phyloP scores from a whole-genome alignment of 176 grass and related monocot genomes.

The Otatea glauca region DNA sequence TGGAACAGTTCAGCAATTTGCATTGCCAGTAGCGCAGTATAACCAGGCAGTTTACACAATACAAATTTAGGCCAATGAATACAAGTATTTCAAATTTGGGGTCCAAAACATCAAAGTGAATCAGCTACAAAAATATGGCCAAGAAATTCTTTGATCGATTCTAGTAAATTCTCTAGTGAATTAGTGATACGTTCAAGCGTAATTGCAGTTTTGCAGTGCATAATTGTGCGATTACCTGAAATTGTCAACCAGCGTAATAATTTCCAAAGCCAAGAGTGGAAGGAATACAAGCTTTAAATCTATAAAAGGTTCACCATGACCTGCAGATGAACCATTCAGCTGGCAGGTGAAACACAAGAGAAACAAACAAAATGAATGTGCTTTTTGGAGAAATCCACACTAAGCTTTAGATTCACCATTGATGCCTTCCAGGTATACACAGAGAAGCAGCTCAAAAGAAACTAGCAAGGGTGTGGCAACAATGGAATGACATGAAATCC shows the following conservation, averaged over 20 bases:
- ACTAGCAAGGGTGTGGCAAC: constrained; percentile 68
- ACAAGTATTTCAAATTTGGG: constrained; percentile 8
- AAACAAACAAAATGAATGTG: constrained; percentile 4
- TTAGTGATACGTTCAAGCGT: not conserved
- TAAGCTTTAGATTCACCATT: constrained; percentile 34
- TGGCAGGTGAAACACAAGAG: constrained; percentile 27
- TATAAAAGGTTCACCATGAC: constrained; percentile 45
- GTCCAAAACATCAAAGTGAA: not conserved
- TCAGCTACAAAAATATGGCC: not conserved
- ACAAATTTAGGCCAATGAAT: constrained; percentile 15
- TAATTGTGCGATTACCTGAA: constrained; percentile 53
- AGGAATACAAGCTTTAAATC: constrained; percentile 79
- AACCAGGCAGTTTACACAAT: not conserved
- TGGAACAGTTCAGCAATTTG: constrained; percentile 18
- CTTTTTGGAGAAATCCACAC: constrained; percentile 10
- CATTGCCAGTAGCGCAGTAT: not conserved
- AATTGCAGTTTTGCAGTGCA: not conserved
- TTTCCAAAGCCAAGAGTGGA: constrained; percentile 74
- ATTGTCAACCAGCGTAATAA: constrained; percentile 66
- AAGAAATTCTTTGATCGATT: not conserved
- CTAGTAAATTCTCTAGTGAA: not conserved
- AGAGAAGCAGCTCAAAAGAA: constrained; percentile 78
- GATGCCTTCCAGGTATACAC: constrained; percentile 61
- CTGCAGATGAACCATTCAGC: constrained; percentile 46
- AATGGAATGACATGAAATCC: constrained; percentile 68